These are phyloP conservation scores for Hypericum perforatum DNA, from an alignment of 345 rosid genomes.

Conservation along the genomic window DNA sequence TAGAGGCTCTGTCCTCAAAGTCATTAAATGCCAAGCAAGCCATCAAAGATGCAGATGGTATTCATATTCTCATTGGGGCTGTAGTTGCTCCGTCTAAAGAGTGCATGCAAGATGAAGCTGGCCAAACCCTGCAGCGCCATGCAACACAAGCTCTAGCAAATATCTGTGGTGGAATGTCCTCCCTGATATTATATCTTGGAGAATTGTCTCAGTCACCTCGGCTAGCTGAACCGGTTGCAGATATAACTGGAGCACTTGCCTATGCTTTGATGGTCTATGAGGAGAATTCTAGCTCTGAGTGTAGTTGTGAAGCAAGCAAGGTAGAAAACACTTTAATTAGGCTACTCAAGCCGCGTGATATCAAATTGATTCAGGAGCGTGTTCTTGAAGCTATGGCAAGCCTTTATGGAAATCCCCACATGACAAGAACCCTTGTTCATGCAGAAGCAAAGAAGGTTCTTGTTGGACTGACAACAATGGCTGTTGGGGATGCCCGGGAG, in stretches of 20 bases:
- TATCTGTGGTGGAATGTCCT: constrained; percentile 66
- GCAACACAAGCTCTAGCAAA: constrained; percentile 73
- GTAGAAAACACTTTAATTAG: constrained; percentile 50
- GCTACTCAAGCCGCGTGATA: constrained; percentile 57
- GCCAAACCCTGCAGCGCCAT: constrained; percentile 49
- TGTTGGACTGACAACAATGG: constrained; percentile 67
- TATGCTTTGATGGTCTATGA: constrained; percentile 66
- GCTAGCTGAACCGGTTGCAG: constrained; percentile 63
- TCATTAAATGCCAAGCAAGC: constrained; percentile 52
- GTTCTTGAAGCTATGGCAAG: constrained; percentile 89
- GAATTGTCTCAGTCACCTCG: constrained; percentile 59
- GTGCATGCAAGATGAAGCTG: constrained; percentile 51
- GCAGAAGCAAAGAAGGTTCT: constrained; percentile 82
- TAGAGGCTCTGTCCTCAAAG: constrained; percentile 69
- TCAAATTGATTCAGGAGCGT: constrained; percentile 65
- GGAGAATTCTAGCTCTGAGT: constrained; percentile 34
- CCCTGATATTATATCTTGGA: constrained; percentile 55
- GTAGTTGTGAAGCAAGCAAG: constrained; percentile 42
- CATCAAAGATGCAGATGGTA: constrained; percentile 50
- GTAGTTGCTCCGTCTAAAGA: constrained; percentile 83
- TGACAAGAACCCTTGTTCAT: constrained; percentile 40
- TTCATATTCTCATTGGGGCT: constrained; percentile 59
- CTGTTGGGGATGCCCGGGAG: constrained; percentile 56
- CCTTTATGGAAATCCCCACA: constrained; percentile 57
- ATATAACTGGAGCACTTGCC: constrained; percentile 75